A percentile compares a stretch with the other conserved stretches of the same genome.
Evolutionary conservation across 2,329 filamentous ascomycete species (phyloP).

Genomic region (Dryadomyces quercivorus): DNA sequence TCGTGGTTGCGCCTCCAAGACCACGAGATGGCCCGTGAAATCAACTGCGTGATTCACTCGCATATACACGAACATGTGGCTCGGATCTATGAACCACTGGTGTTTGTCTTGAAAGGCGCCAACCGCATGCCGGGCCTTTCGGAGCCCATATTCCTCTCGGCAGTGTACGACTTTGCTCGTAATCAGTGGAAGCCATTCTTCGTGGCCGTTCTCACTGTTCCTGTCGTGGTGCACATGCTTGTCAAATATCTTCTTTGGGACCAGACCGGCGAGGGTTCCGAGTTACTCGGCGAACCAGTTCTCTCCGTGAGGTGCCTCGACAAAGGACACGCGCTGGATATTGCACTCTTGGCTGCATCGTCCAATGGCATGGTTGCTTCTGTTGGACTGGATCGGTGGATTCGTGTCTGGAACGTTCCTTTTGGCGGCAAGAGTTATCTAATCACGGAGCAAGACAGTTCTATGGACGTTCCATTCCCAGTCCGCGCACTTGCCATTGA

Average conservation of each 20-base stretch:
- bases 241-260: conserved; percentile 55
- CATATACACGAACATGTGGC: conserved; percentile 59
- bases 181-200: conserved; percentile 47
- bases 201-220: conserved; percentile 47
- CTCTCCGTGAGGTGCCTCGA: conserved; percentile 49
- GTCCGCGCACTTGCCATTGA: conserved; percentile 54
- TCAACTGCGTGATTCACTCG: conserved; percentile 66
- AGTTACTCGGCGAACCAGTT: conserved; percentile 25
- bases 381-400: conserved; percentile 55
- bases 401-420: conserved; percentile 54
- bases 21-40: conserved; percentile 63
- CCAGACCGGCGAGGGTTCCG: conserved; percentile 29
- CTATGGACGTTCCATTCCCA: conserved; percentile 33
- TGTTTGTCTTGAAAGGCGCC: conserved; percentile 59
- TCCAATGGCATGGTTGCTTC: conserved; percentile 54
- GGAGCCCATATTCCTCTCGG: conserved; percentile 38
- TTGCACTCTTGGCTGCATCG: conserved; percentile 52
- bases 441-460: conserved; percentile 25
- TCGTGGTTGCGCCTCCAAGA: conserved; percentile 70
- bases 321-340: conserved; percentile 55
- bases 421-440: conserved; percentile 27
- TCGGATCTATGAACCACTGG: conserved; percentile 60
- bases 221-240: conserved; percentile 54
- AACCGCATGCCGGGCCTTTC: conserved; percentile 46
- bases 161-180: conserved; percentile 55